Base-by-base conservation (phyloP, 192 early-diverging fungal genomes). In the Coemansia sp. region DNA sequence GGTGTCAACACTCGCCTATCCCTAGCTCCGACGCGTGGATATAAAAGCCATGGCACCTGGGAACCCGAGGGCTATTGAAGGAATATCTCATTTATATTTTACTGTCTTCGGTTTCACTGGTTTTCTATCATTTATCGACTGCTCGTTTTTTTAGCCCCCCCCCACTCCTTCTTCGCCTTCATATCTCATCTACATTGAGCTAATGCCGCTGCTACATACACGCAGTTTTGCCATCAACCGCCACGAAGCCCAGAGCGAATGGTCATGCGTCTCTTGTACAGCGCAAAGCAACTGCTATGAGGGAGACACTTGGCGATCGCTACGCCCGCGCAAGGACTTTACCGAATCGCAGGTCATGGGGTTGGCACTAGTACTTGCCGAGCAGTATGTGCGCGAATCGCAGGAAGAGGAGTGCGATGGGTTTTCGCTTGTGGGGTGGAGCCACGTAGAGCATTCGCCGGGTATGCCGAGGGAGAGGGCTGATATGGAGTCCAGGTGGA, bases 311-410 rank as follows among this genome's bases (percentile, higher is more conserved):
- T 34, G 56, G 56, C 16, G 56, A 37, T 34, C 56, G 6, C 56
- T 55, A 26, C 52, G 52, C 14, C 28, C 25, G 26, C 25, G 26
- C 26, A 33, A 58, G 20, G 56, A 58, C 0, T 65, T 72, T 25
- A 65, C 63, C 10, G 70, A 72, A 23, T 66, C 70, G 13, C 64
- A 72, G 23, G 64, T 60, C 28, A 66, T 66, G 64, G 64, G 60
- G 12, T 11, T 66, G n/a, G 70, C 70, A 9, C 59, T 72, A 18
- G 58, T 72, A 14, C 70, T 72, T 5, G 70, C 70, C 16, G 70
- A 66, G 52, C 59, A 72, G 57, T 72, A 72, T 35, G 70, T 72
- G 35, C 70, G 64, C 21, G 56, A 58, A 23, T 3, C 35, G 8
- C 18, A 58, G 6, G 56, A 58, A 23, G 31, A 37, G 10, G 56